phyloP scores from a whole-genome alignment of 345 rosid species.

The Eucalyptus caleyi region DNA sequence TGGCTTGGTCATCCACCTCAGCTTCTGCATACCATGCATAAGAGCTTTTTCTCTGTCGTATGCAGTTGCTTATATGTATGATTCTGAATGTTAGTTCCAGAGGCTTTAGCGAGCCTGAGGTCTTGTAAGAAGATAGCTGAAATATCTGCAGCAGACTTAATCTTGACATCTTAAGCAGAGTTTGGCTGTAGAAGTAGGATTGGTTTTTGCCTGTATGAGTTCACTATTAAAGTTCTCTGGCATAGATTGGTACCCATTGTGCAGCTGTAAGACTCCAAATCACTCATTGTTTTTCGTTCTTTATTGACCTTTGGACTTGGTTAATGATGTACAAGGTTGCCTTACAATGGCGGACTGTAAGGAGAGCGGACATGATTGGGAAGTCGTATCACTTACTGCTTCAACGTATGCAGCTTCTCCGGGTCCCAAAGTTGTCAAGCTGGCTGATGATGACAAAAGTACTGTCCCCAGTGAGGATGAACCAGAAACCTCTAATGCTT shows the following conservation, averaged over 20 bases:
- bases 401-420: slow-evolving; percentile 93
- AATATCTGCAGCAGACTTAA: background rate
- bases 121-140: background rate
- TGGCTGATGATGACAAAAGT: slow-evolving; percentile 18
- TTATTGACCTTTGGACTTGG: background rate
- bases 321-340: background rate
- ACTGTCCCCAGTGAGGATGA: slow-evolving; percentile 14
- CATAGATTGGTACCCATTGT: background rate
- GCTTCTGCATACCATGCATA: background rate
- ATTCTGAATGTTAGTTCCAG: background rate
- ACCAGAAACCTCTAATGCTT: slow-evolving; percentile 48
- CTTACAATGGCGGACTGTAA: slow-evolving; percentile 9
- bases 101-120: background rate
- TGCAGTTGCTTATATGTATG: background rate
- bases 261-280: background rate
- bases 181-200: background rate
- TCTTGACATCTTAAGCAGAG: background rate
- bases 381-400: slow-evolving; percentile 87
- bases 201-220: background rate
- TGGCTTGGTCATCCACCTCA: background rate
- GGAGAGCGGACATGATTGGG: slow-evolving; percentile 78
- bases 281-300: background rate
- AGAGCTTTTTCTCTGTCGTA: background rate
- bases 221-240: background rate
- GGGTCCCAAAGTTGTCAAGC: slow-evolving; percentile 40